Evolutionary conservation across 805 yeast genomes (phyloP).

Genomic region (Vanderwaltozyma tropicalis): DNA sequence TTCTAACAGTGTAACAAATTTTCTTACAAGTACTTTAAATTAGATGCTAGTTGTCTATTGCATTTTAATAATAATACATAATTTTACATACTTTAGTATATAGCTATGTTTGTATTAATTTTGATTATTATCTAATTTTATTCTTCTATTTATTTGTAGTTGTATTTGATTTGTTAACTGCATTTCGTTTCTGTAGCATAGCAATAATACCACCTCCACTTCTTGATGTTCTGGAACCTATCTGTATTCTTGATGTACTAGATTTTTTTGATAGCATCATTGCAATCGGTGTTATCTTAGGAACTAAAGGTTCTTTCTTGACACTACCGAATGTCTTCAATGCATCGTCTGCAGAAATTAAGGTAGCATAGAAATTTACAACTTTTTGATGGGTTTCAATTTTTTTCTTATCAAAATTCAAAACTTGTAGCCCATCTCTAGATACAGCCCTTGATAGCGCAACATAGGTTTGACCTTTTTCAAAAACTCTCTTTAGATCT

Average conservation of each 20-base stretch:
- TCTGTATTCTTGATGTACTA: background rate
- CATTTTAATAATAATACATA: background rate
- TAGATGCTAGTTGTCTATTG: background rate
- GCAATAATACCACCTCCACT: conserved; percentile 3
- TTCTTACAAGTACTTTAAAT: background rate
- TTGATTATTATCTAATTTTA: background rate
- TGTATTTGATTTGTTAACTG: background rate
- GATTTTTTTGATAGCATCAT: background rate
- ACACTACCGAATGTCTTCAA: background rate
- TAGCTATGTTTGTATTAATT: background rate
- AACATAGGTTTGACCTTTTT: conserved; percentile 91
- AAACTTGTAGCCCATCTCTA: conserved; percentile 71
- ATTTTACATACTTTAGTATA: background rate
- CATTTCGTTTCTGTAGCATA: conserved; percentile 2
- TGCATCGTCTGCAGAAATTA: conserved; percentile 29
- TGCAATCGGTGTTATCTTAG: background rate
- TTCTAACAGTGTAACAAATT: conserved; percentile 4
- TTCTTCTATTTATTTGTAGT: background rate
- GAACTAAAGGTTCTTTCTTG: too few relatives aligned
- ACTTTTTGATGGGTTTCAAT: conserved; percentile 71
- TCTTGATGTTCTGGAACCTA: too few relatives aligned
- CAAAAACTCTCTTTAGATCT: conserved; percentile 68
- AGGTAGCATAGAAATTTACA: conserved; percentile 50
- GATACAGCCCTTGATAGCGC: conserved; percentile 86
- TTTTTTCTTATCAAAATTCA: conserved; percentile 53